phyloP scores from a whole-genome alignment of 2,329 filamentous ascomycete species.

The Aspergillus fumigatus region DNA sequence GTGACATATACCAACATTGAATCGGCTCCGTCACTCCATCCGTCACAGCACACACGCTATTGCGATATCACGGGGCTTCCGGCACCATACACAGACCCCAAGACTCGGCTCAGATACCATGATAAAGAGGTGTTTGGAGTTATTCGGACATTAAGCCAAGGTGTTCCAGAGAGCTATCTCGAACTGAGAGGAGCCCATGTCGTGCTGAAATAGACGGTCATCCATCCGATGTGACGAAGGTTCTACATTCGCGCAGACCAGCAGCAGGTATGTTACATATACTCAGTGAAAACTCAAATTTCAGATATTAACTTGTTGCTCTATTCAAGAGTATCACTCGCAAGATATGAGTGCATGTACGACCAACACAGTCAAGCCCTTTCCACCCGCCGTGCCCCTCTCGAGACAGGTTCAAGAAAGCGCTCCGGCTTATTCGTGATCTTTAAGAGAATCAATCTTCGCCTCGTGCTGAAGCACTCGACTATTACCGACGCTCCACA shows the following conservation, averaged over 20 bases:
- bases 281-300: not conserved
- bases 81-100: constrained; percentile 90
- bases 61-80: constrained; percentile 93
- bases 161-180: constrained; percentile 79
- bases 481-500: constrained; percentile 70
- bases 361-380: constrained; percentile 94
- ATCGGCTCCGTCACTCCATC: constrained; percentile 77
- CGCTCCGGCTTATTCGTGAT: constrained; percentile 99
- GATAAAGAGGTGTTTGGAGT: constrained; percentile 86
- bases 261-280: constrained; percentile 2
- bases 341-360: constrained; percentile 51
- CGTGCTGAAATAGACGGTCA: constrained; percentile 66
- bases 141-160: constrained; percentile 74
- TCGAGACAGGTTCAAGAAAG: constrained; percentile 78
- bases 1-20: constrained; percentile 97
- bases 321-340: constrained; percentile 1
- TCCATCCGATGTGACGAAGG: not conserved
- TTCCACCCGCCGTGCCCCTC: constrained; percentile 79
- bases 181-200: constrained; percentile 90
- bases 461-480: constrained; percentile 67
- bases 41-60: constrained; percentile 77
- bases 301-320: constrained; percentile 1
- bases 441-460: constrained; percentile 60
- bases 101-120: constrained; percentile 88
- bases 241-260: not conserved